phyloP scores from a whole-genome alignment of 257 asterid species.

The Lithospermum erythrorhizon region DNA sequence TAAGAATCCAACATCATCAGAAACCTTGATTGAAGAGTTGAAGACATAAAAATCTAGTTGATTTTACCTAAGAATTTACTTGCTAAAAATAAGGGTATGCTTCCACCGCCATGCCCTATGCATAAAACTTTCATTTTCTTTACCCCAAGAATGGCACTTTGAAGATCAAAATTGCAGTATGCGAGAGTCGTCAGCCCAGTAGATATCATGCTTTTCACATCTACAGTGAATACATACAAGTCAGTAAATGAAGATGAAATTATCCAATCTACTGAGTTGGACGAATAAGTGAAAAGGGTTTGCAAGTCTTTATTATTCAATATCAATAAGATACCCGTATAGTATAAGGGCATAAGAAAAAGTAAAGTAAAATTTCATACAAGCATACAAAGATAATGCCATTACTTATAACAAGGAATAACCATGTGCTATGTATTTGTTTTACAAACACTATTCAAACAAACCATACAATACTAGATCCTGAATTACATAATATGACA shows the following conservation, averaged over 20 bases:
- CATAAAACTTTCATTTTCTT: slow-evolving; percentile 54
- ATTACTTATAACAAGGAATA: neutral
- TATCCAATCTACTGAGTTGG: neutral
- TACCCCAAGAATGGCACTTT: slow-evolving; percentile 48
- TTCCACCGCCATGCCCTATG: slow-evolving; percentile 96
- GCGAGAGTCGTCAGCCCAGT: slow-evolving; percentile 57
- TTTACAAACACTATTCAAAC: neutral
- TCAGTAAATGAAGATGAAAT: neutral
- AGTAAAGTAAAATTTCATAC: no score
- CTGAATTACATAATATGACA: neutral
- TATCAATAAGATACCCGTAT: neutral
- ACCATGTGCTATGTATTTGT: neutral
- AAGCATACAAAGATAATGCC: neutral
- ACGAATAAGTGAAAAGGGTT: neutral
- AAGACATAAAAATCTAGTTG: neutral
- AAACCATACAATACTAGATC: no score
- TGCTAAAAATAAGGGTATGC: slow-evolving; percentile 78
- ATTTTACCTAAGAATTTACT: slow-evolving; percentile 56
- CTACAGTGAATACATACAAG: slow-evolving; percentile 24
- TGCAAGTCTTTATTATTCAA: neutral
- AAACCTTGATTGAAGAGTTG: neutral
- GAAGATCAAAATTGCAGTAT: slow-evolving; percentile 40
- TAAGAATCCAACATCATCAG: no score
- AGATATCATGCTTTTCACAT: slow-evolving; percentile 85
- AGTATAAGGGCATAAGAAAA: no score